Evolutionary conservation across 768 basidiomycete species (phyloP).

Genomic region (Megacollybia marginata): DNA sequence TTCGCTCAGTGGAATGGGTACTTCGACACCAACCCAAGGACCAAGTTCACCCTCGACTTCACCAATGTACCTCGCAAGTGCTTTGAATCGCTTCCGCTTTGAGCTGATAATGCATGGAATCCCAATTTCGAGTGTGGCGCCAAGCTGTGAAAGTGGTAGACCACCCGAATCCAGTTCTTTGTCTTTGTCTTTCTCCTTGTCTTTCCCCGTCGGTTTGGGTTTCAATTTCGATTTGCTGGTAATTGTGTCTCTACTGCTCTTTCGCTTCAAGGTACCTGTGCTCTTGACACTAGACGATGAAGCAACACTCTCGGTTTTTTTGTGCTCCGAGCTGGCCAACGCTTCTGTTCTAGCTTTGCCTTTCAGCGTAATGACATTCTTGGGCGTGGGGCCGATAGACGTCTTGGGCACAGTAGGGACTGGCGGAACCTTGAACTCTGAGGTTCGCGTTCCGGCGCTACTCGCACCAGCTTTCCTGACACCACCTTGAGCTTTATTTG

Average conservation of each 20-base stretch:
- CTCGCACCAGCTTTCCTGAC: no score
- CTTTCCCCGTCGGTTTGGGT: slow-evolving; percentile 8
- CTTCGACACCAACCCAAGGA: slow-evolving; percentile 89
- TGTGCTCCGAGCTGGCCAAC: no score
- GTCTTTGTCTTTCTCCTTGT: not conserved
- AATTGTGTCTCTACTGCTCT: slow-evolving; percentile 40
- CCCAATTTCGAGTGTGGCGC: slow-evolving; percentile 75
- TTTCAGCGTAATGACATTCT: slow-evolving; percentile 1
- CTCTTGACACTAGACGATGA: slow-evolving; percentile 31
- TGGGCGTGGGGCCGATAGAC: not conserved
- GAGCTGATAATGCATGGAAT: slow-evolving; percentile 88
- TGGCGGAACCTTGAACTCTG: no score
- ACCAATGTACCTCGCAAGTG: slow-evolving; percentile 83
- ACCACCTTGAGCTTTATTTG: not conserved
- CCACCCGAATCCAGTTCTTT: slow-evolving; percentile 9
- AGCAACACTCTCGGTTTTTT: slow-evolving; percentile 34
- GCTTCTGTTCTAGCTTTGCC: slow-evolving; percentile 5
- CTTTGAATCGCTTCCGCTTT: slow-evolving; percentile 77
- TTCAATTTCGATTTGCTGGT: slow-evolving; percentile 15
- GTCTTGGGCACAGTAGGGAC: not conserved
- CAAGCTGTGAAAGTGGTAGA: slow-evolving; percentile 1
- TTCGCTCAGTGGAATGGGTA: slow-evolving; percentile 43
- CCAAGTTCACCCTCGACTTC: slow-evolving; percentile 77
- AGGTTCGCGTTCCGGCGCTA: no score
- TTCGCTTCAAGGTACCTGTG: slow-evolving; percentile 26